Base-by-base conservation (phyloP, 805 yeast genomes). In the Kodamaea hsintzibuensis region DNA sequence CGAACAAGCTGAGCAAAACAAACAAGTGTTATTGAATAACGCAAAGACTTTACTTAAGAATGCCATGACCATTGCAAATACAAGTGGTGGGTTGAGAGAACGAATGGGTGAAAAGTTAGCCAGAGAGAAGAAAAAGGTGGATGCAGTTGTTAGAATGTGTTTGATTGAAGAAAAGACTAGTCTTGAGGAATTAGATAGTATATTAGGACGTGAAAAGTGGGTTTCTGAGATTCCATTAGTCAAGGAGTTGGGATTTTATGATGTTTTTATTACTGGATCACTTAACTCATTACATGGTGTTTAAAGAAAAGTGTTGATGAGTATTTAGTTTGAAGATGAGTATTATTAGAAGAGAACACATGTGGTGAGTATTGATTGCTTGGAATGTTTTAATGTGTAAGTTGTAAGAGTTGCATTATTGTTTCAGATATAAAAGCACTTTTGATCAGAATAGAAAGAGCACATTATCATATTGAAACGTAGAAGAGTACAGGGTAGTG, bases 81-180 rank as follows among this genome's bases (percentile, higher is more conserved):
- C 70, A 17, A 63, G 77, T 2, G 85, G 85, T 1, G 86, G 86
- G 0, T 62, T 82, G 30, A 63, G 84, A 43, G 86, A 82, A 57
- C 69, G 75, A 13, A 68, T 64, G 0, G 64, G 68, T 14, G 85
- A 80, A 37, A 80, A 78, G 57, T 52, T 74, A 10, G 63, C 65
- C 10, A 65, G 85, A 38, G 70, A 71, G 14, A 75, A 75, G 59
- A 62, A 73, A 47, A 71, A 74, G 58, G 66, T 71, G 13, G 84
- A 81, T 55, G 80, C 84, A 1, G 73, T 71, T 1, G 57, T 72
- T 18, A 62, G 86, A 44, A 60, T 82, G 53, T 77, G 82, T 60
- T 18, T 81, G 1, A 53, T 81, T 3, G 84, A 80, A 50, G 69
- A 69, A 7, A 80, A 78, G 53, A 62, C 57, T 3, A 30, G 45